Base-by-base conservation (phyloP, 345 rosid genomes). In the Microcos paniculata region DNA sequence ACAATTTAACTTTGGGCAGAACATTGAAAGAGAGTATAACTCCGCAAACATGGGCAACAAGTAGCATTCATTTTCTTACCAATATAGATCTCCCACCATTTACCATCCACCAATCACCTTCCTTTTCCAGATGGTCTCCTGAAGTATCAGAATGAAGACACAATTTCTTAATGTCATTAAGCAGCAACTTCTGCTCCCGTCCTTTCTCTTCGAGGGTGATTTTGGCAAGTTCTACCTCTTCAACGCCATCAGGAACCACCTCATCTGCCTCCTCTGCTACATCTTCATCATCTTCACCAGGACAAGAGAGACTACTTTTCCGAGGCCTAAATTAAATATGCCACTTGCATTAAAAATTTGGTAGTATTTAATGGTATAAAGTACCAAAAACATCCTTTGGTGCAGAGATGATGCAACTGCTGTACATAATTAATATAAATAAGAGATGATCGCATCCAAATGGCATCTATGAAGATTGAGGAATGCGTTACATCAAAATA, bases 251-350 rank as follows among this genome's bases (percentile, higher is more conserved):
- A 66, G 99, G 99, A 81, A 93, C 99, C 79, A 96, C 90, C 79
- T 89, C 99, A 80, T 93, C 96, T 65, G 99, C 97, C 88, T 92
- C 98, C 84, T 96, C 99, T 80, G 88, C 98, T 79, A 96, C 87
- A 85, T 93, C 98, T 70, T 90, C 98, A 76, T 91, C 99, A 79
- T 90, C 99, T 87, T 96, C 99, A 71, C 88, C 83, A 59, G 93
- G 95, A 85, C 81, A 91, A 48, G 97, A 88, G 72, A 96, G 84
- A 80, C 97, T 90, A 85, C 94, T 92, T 85, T 87, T 90, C 73
- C 93, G 91, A 79, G 98, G 98, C 95, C 98, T 96, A 85, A 76
- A 80, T 79, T 63, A 59, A 75, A 85, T 14, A 70, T 56, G 30
- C 65, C 28, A 66, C 28, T 61, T 74, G 66, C 59, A 49, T 71